Conservation (phyloP, 169 alveolate species). For the Perkinsus chesapeaki region DNA sequence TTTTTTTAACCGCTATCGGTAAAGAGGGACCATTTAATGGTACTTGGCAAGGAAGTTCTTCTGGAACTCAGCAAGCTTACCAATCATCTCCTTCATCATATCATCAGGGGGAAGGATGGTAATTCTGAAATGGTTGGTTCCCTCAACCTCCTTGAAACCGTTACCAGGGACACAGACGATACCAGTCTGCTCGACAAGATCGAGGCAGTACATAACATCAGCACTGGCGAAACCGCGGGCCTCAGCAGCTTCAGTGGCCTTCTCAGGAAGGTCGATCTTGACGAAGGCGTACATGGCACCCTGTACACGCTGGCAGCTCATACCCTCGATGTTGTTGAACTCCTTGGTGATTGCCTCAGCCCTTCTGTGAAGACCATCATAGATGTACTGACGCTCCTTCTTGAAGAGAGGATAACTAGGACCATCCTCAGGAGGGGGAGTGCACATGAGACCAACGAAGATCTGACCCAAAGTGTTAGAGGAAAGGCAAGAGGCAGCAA, state of each 20-base stretch:
- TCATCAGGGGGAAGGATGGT: conserved; percentile 52
- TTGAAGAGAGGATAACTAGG: conserved; percentile 40
- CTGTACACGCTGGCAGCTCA: conserved; percentile 47
- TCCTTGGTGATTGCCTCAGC: conserved; percentile 44
- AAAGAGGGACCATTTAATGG: background rate
- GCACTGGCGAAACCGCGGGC: conserved; percentile 36
- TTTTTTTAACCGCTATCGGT: background rate
- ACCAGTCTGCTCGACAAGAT: conserved; percentile 64
- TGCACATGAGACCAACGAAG: conserved; percentile 44
- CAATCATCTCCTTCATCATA: conserved; percentile 11
- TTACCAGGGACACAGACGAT: conserved; percentile 71
- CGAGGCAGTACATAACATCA: conserved; percentile 53
- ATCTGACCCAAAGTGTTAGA: conserved; percentile 66
- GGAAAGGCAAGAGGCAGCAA: conserved; percentile 58
- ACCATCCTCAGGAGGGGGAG: conserved; percentile 63
- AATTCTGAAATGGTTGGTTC: conserved; percentile 65
- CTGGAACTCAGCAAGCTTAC: conserved; percentile 9
- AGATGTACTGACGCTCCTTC: conserved; percentile 45
- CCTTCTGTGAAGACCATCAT: conserved; percentile 44
- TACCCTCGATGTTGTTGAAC: conserved; percentile 49
- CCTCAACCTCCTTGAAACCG: conserved; percentile 66
- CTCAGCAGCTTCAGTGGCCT: conserved; percentile 40
- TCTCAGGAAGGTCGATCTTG: conserved; percentile 38
- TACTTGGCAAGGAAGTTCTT: conserved; percentile 9
- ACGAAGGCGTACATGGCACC: conserved; percentile 82